These are phyloP conservation scores for Eucommia ulmoides DNA, from an alignment of 257 asterid genomes.

Conservation along the genomic window DNA sequence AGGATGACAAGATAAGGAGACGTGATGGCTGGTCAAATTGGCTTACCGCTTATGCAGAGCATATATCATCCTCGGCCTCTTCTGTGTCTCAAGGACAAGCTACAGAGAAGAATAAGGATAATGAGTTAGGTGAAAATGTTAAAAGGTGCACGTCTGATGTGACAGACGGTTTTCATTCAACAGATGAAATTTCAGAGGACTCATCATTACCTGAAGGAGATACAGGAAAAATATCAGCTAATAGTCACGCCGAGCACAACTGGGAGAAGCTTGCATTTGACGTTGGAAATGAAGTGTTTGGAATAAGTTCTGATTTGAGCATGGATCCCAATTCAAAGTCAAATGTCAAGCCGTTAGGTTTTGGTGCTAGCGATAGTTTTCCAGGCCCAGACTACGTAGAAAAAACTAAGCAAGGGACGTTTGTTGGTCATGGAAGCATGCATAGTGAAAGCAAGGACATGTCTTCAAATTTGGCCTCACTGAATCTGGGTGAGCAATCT, in stretches of 20 bases:
- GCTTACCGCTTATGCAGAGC: constrained; percentile 30
- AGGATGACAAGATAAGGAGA: constrained; percentile 83
- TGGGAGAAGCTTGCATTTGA: constrained; percentile 12
- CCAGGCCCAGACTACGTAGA: constrained; percentile 13
- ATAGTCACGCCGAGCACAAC: constrained; percentile 16
- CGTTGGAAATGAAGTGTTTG: constrained; percentile 15
- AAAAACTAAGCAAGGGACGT: constrained; percentile 19
- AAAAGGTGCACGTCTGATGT: constrained; percentile 21
- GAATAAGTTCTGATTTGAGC: constrained; percentile 15
- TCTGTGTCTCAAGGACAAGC: constrained; percentile 11
- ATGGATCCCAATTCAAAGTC: constrained; percentile 13
- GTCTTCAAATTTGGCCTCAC: constrained; percentile 17
- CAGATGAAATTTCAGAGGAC: constrained; percentile 19
- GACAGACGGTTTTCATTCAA: constrained; percentile 11
- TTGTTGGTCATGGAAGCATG: constrained; percentile 11
- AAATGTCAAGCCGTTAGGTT: constrained; percentile 8
- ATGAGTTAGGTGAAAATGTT: constrained; percentile 18
- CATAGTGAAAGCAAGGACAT: too few species aligned
- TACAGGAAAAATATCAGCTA: constrained; percentile 10
- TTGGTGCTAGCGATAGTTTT: constrained; percentile 14
- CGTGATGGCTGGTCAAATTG: constrained; percentile 81
- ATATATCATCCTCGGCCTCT: constrained; percentile 19
- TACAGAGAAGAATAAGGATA: constrained; percentile 15
- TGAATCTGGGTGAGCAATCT: constrained; percentile 35
- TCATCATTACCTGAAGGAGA: constrained; percentile 14